Evolutionary conservation across 306 rosid genomes (phyloP).

Genomic region (Cicer arietinum): DNA sequence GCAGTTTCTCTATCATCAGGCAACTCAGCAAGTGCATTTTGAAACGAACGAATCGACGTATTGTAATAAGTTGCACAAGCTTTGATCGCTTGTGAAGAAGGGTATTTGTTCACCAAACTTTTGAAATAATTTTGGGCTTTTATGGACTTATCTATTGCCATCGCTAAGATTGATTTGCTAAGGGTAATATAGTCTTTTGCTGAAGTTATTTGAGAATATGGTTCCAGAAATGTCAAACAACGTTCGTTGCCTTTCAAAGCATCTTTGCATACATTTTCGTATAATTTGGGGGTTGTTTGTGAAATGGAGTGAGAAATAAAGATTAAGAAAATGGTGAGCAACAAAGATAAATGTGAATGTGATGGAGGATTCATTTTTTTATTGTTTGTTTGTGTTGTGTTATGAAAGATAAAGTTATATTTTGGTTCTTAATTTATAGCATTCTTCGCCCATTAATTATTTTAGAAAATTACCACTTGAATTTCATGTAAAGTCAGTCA

Average conservation of each 20-base stretch:
- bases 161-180: not conserved
- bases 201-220: not conserved
- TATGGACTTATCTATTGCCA: not conserved
- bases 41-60: not conserved
- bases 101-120: not conserved
- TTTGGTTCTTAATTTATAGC: not conserved
- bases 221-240: not conserved
- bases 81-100: slow-evolving; percentile 16
- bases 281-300: not conserved
- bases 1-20: not conserved
- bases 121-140: not conserved
- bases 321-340: not conserved
- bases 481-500: too few relatives aligned
- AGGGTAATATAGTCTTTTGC: not conserved
- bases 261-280: not conserved
- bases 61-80: not conserved
- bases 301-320: not conserved
- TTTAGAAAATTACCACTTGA: too few relatives aligned
- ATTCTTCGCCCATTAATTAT: too few relatives aligned
- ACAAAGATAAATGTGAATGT: too few relatives aligned
- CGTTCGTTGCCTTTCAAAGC: not conserved
- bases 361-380: slow-evolving; percentile 1
- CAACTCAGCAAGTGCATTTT: not conserved
- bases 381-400: not conserved
- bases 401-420: not conserved